A percentile compares a stretch with the other conserved stretches of the same genome.
These are phyloP conservation scores for Luffa aegyptiaca DNA, from an alignment of 306 rosid species.

Conservation along the genomic window DNA sequence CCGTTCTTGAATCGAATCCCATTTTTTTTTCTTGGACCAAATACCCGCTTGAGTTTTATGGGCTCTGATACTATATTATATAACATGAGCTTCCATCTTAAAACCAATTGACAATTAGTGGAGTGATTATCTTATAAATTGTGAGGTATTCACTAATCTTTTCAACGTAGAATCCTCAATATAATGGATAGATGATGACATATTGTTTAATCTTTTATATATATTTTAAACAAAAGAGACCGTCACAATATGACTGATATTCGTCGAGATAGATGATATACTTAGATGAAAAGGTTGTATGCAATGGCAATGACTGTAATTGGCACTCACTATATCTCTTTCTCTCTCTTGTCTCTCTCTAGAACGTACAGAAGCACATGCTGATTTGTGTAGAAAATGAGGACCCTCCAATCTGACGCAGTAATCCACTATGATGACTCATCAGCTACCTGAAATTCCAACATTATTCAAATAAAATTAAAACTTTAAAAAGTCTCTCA, in stretches of 20 bases:
- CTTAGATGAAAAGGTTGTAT: background rate
- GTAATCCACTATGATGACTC: slow-evolving; percentile 4
- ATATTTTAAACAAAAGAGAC: background rate
- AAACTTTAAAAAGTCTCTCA: too few species aligned
- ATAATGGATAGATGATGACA: too few species aligned
- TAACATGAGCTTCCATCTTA: too few species aligned
- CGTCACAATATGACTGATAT: background rate
- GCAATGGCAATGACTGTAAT: slow-evolving; percentile 3
- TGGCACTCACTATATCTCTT: background rate
- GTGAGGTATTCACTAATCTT: too few species aligned
- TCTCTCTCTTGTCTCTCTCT: background rate
- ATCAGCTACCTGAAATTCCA: background rate
- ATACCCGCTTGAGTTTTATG: too few species aligned
- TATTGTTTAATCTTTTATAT: too few species aligned
- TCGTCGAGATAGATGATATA: background rate
- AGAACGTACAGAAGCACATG: slow-evolving; percentile 7
- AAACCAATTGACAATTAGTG: too few species aligned
- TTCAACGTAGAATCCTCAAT: too few species aligned
- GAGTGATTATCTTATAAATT: too few species aligned
- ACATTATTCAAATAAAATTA: background rate
- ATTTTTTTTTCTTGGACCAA: too few species aligned
- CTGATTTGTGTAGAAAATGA: background rate
- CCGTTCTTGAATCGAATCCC: too few species aligned
- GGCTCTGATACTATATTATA: too few species aligned
- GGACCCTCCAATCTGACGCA: background rate